Evolutionary conservation across 1,284 basidiomycete species (phyloP), one percentile per base, ranked within the genome.

Genomic region (Malassezia japonica): DNA sequence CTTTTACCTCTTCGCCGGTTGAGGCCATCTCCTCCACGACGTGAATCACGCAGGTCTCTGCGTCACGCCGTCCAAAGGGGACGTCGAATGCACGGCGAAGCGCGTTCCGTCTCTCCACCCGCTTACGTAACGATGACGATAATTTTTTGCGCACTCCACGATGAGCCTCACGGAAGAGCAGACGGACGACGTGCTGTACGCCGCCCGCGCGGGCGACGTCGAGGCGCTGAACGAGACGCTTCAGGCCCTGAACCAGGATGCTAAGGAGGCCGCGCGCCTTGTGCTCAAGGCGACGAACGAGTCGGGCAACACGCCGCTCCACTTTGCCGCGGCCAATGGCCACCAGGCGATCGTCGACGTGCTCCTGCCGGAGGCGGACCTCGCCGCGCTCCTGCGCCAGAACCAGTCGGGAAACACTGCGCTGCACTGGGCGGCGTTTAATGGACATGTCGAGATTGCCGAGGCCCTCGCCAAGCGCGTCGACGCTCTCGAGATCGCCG

Each of bases 371-470:
- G 33, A 54, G 27, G 23, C 39, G 21, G 42, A 57, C 18, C 53
- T 70, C 10, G 9, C 29, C 6, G 40, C 40, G 16, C 45, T 68
- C 4, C 59, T 72, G 2, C 46, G 49, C 18, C 65, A 62, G 40
- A 72, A 72, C 54, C 24, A 47, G 1, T 50, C 67, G 0, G 70
- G 70, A 43, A 72, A 71, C 53, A 72, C 70, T 4, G 52, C 70
- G 4, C 48, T 72, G 13, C 70, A 72, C 56, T 72, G 70, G 70
- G 70, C 70, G 0, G 64, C 64, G 2, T 61, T 72, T 27, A 72
- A 72, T 44, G 70, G 70, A 0, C 69, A 72, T 41, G 39, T 69
- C 10, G 48, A 53, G 2, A 37, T 58, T 6, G 67, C 64, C 46
- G 57, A 59, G 28, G 40, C 45, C 6, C 58, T 72, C 25, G 54